Base-by-base conservation (phyloP, 768 basidiomycete genomes). In the Pisolithus sp. region DNA sequence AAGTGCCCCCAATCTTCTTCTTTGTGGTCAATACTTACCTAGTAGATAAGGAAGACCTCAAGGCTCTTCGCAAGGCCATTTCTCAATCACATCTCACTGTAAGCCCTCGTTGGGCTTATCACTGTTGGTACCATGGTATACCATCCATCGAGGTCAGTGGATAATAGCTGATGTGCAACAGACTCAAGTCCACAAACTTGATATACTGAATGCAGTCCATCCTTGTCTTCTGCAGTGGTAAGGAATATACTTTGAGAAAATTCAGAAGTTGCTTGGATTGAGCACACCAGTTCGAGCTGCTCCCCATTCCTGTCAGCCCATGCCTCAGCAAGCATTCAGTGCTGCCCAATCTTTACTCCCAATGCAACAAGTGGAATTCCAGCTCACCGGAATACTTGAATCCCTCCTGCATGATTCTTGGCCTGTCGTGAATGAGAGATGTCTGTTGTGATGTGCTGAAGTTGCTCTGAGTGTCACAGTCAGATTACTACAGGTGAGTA, bases 111-210 rank as follows among this genome's bases (percentile, higher is more conserved):
- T 55, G 96, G 96, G 21, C 74, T 99, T 49, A 89, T 99, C 68
- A 99, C 96, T 2, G 98, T 72, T 65, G 96, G 96, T 21, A 99
- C 96, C 34, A 98, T 97, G 95, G 94, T 89, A 61, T 45, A 79
- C 71, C 17, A 8, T 5, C 23, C 52, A 30, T 39, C 21, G 8
- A 15, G 42, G 1, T 10, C 1, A n/a, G 13, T 12, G 18, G 7
- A 2, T 41, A 24, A 2, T 44, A 6, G 4, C 57, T 60, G 26
- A 49, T 48, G 5, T 30, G 12, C 18, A 52, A 21, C 58, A 97
- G 95, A 81, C 95, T 7, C 93, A 95, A 86, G 92, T 99, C 2
- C 96, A 99, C 68, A 96, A 99, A 73, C 86, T 98, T 31, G 93
- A 94, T 98, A 97, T 62, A 80, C 83, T 2, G 90, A 95, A 66